Percentiles rank a stretch among this genome's conserved stretches.
Evolutionary conservation across 2,329 filamentous ascomycete genomes (phyloP).

Genomic region (Clonostachys solani): DNA sequence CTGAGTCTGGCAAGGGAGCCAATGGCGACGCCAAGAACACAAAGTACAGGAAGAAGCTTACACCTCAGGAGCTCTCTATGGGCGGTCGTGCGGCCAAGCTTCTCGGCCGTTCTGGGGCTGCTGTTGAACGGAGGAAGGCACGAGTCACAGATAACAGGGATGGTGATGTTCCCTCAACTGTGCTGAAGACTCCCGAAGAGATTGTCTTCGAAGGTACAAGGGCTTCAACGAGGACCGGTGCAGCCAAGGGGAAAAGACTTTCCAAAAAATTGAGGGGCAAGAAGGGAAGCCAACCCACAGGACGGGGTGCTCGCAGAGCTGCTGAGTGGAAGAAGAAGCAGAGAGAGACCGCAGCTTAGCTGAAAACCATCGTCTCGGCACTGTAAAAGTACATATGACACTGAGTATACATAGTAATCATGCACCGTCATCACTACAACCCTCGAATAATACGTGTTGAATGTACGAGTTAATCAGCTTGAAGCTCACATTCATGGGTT

Average conservation of each 20-base stretch:
- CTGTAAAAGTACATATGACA: no score
- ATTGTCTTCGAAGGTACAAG: slow-evolving; percentile 81
- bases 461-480: no score
- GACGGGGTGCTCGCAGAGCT: slow-evolving; percentile 31
- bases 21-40: slow-evolving; percentile 29
- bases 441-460: not conserved
- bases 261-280: slow-evolving; percentile 49
- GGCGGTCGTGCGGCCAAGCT: slow-evolving; percentile 72
- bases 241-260: slow-evolving; percentile 57
- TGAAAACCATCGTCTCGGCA: no score
- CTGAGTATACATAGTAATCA: not conserved
- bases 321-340: slow-evolving; percentile 40
- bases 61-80: slow-evolving; percentile 64
- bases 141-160: slow-evolving; percentile 6
- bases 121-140: not conserved
- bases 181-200: slow-evolving; percentile 57
- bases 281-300: slow-evolving; percentile 27
- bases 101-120: slow-evolving; percentile 46
- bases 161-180: slow-evolving; percentile 11
- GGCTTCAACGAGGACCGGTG: slow-evolving; percentile 63
- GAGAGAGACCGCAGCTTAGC: no score
- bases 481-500: no score
- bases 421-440: not conserved
- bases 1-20: slow-evolving; percentile 7
- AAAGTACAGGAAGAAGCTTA: slow-evolving; percentile 66